Conservation (phyloP, 176 grass and related monocot genomes). For the Zizania latifolia region DNA sequence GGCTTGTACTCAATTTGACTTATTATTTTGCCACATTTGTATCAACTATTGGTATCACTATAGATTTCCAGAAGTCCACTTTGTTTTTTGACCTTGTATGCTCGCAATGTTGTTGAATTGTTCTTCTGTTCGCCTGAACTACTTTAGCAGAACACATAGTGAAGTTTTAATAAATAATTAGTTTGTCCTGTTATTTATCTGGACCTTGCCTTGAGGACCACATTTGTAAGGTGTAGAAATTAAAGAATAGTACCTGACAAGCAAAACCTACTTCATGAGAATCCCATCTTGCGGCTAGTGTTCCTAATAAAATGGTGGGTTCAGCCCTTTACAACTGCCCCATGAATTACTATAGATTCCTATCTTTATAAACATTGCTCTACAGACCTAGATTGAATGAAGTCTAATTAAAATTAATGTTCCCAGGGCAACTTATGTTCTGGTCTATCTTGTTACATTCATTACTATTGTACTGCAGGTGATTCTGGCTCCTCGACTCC, state of each 20-base stretch:
- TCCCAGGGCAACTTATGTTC: not conserved
- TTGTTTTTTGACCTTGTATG: not conserved
- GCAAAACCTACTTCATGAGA: not conserved
- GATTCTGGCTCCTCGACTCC: conserved; percentile 51
- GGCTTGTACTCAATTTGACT: not conserved
- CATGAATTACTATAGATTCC: conserved; percentile 1
- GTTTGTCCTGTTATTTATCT: not conserved
- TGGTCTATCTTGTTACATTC: not conserved
- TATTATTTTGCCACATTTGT: not conserved
- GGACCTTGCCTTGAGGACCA: not conserved
- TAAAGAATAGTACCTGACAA: not conserved
- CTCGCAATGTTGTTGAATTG: not conserved
- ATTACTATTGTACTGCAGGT: conserved; percentile 32
- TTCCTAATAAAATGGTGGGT: not conserved
- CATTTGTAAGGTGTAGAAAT: not conserved
- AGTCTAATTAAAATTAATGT: not conserved
- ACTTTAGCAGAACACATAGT: not conserved
- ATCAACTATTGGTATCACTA: not conserved
- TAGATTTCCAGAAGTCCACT: not conserved
- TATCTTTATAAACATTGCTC: conserved; percentile 2
- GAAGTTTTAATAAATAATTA: not conserved
- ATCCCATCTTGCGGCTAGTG: not conserved
- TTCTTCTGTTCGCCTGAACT: not conserved
- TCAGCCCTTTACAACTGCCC: not conserved
- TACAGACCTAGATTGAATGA: not conserved